Base-by-base conservation (phyloP, 2,329 filamentous ascomycete genomes). In the Ophiocordyceps robertsii region DNA sequence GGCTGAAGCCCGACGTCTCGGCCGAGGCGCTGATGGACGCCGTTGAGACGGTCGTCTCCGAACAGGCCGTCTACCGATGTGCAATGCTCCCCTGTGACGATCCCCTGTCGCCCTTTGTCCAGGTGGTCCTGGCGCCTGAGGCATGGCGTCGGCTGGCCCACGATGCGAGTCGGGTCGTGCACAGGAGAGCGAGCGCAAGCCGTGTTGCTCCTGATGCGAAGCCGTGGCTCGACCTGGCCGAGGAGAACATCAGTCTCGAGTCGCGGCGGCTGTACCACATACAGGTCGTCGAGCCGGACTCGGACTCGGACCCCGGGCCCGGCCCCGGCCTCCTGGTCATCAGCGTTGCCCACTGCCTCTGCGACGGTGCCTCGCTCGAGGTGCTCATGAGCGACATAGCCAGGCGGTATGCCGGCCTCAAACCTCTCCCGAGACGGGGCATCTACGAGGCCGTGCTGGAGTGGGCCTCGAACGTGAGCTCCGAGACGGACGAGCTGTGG, bases 291-390 rank as follows among this genome's bases (percentile, higher is more conserved):
- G 33, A 44, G 29, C 17, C 42, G 5, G n/a, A 32, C 40, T 33
- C 40, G n/a, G 30, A 43, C 16, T 33, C 40, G 11, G 14, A 39
- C 4, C 7, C 7, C 24, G 7, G 7, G 4, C 4, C 24, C n/a
- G 19, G 19, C 21, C 29, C 27, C 29, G 37, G 38, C 10, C 39
- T 50, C 6, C 37, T 61, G 10, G 42, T 60, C n/a, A 45, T 61
- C 27, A 56, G 58, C 47, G 54, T 62, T 45, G 58, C 60, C 17
- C 60, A 63, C 45, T 60, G 59, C 21, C 56, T 63, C 13, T 61
- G 60, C 37, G 59, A 63, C 37, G 60, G 59, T 37, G 58, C 56
- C 4, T 62, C 60, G 1, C 37, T 60, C 33, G 51, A 60, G 38
- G 46, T 60, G 6, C 54, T 63, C 6, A 47, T 61, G 7, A 45